Evolutionary conservation across 768 basidiomycete species (phyloP).

Genomic region (Candolleomyces eurysporus): DNA sequence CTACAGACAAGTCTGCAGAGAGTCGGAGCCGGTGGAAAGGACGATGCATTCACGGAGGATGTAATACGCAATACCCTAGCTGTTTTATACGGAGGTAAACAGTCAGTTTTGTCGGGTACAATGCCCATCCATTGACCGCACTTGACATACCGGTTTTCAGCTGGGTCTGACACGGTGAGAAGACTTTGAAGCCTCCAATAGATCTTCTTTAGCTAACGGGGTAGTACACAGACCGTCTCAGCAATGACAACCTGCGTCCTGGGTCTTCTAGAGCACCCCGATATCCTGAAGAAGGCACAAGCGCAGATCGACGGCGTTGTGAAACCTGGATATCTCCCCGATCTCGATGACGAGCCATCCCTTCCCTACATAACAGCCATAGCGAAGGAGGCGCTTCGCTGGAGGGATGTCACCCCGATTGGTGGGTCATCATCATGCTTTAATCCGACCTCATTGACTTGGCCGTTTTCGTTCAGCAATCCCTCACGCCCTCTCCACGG

Average conservation of each 20-base stretch:
- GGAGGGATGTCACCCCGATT: conserved; percentile 23
- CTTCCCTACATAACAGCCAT: conserved; percentile 34
- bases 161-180: conserved; percentile 20
- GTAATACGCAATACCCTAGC: conserved; percentile 21
- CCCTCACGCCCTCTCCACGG: conserved; percentile 18
- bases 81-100: conserved; percentile 20
- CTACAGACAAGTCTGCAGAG: conserved; percentile 13
- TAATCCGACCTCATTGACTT: neutral
- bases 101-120: too few species aligned
- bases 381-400: conserved; percentile 26
- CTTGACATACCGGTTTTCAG: neutral
- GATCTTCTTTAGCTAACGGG: too few species aligned
- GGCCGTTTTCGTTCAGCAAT: conserved; percentile 12
- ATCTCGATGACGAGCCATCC: conserved; percentile 22
- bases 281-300: conserved; percentile 29
- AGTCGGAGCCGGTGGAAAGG: conserved; percentile 6
- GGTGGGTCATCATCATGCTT: conserved; percentile 12
- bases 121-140: neutral
- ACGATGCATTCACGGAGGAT: conserved; percentile 16
- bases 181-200: too few species aligned
- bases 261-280: conserved; percentile 10
- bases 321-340: conserved; percentile 28
- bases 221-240: neutral
- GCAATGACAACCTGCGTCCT: conserved; percentile 12
- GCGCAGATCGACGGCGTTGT: conserved; percentile 31